Base-by-base conservation (phyloP, 169 alveolate species). In the Theileria parva region DNA sequence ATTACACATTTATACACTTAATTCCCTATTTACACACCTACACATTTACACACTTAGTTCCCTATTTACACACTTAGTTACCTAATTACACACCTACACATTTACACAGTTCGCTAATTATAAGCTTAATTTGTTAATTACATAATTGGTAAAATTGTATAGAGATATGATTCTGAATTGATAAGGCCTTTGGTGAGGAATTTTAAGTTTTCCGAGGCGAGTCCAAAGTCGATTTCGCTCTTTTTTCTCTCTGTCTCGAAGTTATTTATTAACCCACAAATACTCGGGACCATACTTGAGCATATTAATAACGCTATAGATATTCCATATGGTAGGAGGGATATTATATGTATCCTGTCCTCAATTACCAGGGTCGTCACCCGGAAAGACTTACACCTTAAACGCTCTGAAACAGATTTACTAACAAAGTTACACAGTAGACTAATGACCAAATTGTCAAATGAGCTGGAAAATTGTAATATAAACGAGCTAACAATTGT, bases 221-320 rank as follows among this genome's bases (percentile, higher is more conserved):
- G 19, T 30, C 81, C 89, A 4, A 83, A 83, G 44, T 74, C 89
- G 0, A 39, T 83, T 27, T 71, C 89, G 1, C 61, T 83, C 15
- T 53, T 74, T 21, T 55, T 83, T n/a, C 63, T 75, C 32, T 72
- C 89, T 27, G 34, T 63, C 32, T 21, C 89, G 4, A 39, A 74
- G 39, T 60, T 55, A 39, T 63, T n/a, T 57, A 30, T 37, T n/a
- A 7, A 3, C 5, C 37, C 37, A 32, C 37, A 32, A 32, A 1
- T 32, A 32, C 37, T 32, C 32, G 5, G 2, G 6, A 5, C 59
- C 1, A 8, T 8, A 6, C 8, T 9, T 17, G 13, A 48, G 37
- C 37, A 23, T 23, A 9, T 67, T 80, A 13, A 44, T 66, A n/a
- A 85, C 67, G 32, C 39, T 60, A 0, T 57, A 74, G 11, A 57